Percentiles rank a stretch among this genome's conserved stretches.
Conservation (phyloP, 495 filamentous ascomycete species). For the Talaromyces liani region DNA sequence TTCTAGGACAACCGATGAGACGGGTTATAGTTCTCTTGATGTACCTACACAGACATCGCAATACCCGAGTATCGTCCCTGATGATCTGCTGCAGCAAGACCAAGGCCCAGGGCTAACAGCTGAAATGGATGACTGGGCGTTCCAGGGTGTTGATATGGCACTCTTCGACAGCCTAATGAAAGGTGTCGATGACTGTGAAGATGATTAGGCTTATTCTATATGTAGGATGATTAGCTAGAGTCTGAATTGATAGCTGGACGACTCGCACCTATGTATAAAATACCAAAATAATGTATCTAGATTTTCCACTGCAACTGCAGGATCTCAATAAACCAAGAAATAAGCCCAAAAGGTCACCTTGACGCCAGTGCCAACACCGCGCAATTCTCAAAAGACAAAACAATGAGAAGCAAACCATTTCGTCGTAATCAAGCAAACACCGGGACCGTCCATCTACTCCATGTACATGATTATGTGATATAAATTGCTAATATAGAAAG, state of each 20-base stretch:
- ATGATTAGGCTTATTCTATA: too few relatives aligned
- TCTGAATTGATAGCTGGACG: neutral
- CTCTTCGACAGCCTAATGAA: conserved; percentile 20
- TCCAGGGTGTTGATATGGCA: conserved; percentile 22
- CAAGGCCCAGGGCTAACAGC: conserved; percentile 11
- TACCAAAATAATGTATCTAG: neutral
- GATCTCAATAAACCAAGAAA: neutral
- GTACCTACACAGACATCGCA: neutral
- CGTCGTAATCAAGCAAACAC: conserved; percentile 1
- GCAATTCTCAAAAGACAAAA: neutral
- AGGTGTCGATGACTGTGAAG: conserved; percentile 5
- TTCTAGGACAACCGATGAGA: too few relatives aligned
- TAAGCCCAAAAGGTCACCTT: neutral
- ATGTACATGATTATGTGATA: conserved; percentile 3
- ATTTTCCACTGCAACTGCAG: neutral
- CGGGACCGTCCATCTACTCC: neutral
- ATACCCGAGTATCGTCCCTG: neutral
- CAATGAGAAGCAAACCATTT: neutral
- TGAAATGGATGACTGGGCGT: conserved; percentile 16
- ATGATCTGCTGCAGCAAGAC: neutral
- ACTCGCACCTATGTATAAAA: neutral
- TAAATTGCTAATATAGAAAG: neutral
- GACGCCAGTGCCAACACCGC: neutral
- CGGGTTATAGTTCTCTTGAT: neutral
- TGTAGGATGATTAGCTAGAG: too few relatives aligned